phyloP scores from a whole-genome alignment of 2,329 filamentous ascomycete species.

The Hawksworthiomyces lignivorus region DNA sequence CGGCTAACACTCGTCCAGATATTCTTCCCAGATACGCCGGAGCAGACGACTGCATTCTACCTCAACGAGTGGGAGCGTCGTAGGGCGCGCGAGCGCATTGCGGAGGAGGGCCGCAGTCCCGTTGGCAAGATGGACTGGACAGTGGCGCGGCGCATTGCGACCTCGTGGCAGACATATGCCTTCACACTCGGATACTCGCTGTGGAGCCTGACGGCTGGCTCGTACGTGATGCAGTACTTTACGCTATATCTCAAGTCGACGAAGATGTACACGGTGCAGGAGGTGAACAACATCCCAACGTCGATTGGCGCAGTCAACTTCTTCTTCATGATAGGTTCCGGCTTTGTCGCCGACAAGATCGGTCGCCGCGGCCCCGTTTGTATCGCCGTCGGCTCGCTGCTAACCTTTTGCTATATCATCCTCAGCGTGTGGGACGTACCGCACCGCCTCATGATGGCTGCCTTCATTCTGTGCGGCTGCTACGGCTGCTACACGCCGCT shows the following conservation, averaged over 20 bases:
- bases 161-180: slow-evolving; percentile 36
- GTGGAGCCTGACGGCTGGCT: slow-evolving; percentile 31
- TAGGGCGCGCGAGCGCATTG: slow-evolving; percentile 60
- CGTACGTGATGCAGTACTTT: slow-evolving; percentile 34
- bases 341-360: slow-evolving; percentile 25
- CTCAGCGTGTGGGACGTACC: slow-evolving; percentile 31
- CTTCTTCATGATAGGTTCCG: slow-evolving; percentile 28
- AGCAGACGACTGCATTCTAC: slow-evolving; percentile 23
- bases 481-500: slow-evolving; percentile 35
- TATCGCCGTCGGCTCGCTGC: slow-evolving; percentile 25
- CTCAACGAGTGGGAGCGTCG: slow-evolving; percentile 49
- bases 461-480: slow-evolving; percentile 30
- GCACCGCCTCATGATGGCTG: slow-evolving; percentile 29
- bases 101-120: slow-evolving; percentile 40
- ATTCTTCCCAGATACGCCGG: slow-evolving; percentile 33
- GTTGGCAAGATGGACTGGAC: slow-evolving; percentile 28
- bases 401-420: slow-evolving; percentile 29
- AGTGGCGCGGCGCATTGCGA: slow-evolving; percentile 30
- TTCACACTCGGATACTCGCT: slow-evolving; percentile 32
- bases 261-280: slow-evolving; percentile 25
- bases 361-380: slow-evolving; percentile 29
- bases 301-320: slow-evolving; percentile 35
- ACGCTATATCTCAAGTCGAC: slow-evolving; percentile 31
- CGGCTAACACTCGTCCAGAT: too few species aligned
- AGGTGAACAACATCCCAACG: slow-evolving; percentile 40